phyloP scores from a whole-genome alignment of 179 eudicot genomes.

The Pouteria campechiana region DNA sequence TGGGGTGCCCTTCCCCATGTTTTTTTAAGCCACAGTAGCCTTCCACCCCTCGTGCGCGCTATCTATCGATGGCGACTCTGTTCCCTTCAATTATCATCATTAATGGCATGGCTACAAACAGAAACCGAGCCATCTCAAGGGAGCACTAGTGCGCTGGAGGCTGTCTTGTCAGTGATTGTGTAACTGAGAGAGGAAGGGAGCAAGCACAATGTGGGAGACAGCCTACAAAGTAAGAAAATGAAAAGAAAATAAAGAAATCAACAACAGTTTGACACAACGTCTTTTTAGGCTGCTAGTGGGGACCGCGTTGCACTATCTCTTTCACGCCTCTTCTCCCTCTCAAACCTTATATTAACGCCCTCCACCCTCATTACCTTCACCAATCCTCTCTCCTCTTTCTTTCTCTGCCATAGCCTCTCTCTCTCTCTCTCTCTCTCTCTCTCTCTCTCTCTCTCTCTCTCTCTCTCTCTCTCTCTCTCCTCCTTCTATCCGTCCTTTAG shows the following conservation, averaged over 20 bases:
- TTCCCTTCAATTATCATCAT: slow-evolving; percentile 42
- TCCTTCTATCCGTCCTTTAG: slow-evolving; percentile 8
- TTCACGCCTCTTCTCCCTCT: not conserved
- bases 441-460: slow-evolving; percentile 22
- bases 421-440: slow-evolving; percentile 36
- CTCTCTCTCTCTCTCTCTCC: slow-evolving; percentile 15
- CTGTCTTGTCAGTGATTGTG: slow-evolving; percentile 53
- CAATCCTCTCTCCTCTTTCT: slow-evolving; percentile 11
- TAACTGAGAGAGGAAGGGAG: slow-evolving; percentile 5
- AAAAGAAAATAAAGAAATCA: no score
- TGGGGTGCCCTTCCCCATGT: slow-evolving; percentile 19
- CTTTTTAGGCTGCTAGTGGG: slow-evolving; percentile 9
- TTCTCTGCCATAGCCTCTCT: slow-evolving; percentile 40
- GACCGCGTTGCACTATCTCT: not conserved
- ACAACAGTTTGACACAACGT: slow-evolving; percentile 13
- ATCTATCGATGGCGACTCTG: slow-evolving; percentile 19
- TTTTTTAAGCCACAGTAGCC: no score
- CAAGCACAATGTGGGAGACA: slow-evolving; percentile 41
- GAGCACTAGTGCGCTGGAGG: slow-evolving; percentile 17
- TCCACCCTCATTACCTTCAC: slow-evolving; percentile 17
- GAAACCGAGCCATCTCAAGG: slow-evolving; percentile 16
- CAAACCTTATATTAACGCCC: slow-evolving; percentile 38
- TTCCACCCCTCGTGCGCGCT: slow-evolving; percentile 67
- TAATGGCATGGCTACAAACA: slow-evolving; percentile 67
- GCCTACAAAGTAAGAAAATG: slow-evolving; percentile 11